phyloP scores from a whole-genome alignment of 306 rosid species.

The Trifolium dubium region DNA sequence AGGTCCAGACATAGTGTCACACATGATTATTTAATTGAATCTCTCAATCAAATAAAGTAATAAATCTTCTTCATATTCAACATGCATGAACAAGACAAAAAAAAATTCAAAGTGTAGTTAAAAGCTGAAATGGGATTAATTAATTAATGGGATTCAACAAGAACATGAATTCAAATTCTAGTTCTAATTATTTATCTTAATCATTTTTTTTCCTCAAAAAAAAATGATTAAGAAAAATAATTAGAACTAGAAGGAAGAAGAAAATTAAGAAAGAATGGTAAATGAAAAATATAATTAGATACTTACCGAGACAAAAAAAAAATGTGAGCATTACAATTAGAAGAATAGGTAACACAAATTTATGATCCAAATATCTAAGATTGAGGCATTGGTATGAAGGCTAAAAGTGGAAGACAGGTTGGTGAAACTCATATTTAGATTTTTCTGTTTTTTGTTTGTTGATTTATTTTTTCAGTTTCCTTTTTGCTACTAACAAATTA shows the following conservation, averaged over 20 bases:
- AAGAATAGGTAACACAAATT: conserved; percentile 45
- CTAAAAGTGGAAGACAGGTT: conserved; percentile 47
- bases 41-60: not conserved
- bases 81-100: not conserved
- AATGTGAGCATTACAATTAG: conserved; percentile 43
- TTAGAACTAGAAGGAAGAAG: not conserved
- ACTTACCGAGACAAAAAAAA: conserved; percentile 52
- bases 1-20: conserved; percentile 66
- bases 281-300: not conserved
- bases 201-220: too few relatives aligned
- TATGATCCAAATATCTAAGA: conserved; percentile 49
- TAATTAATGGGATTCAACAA: conserved; percentile 28
- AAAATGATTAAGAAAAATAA: not conserved
- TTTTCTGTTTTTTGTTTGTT: conserved; percentile 42
- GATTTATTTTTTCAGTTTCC: conserved; percentile 33
- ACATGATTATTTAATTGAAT: conserved; percentile 61
- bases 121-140: not conserved
- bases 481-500: conserved; percentile 13
- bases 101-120: conserved; percentile 13
- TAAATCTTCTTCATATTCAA: not conserved
- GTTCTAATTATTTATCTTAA: too few relatives aligned
- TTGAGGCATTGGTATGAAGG: conserved; percentile 10
- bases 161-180: too few relatives aligned
- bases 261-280: not conserved
- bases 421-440: conserved; percentile 57